Base-by-base conservation (phyloP, 2,329 filamentous ascomycete genomes). In the Hypoxylon sp. region DNA sequence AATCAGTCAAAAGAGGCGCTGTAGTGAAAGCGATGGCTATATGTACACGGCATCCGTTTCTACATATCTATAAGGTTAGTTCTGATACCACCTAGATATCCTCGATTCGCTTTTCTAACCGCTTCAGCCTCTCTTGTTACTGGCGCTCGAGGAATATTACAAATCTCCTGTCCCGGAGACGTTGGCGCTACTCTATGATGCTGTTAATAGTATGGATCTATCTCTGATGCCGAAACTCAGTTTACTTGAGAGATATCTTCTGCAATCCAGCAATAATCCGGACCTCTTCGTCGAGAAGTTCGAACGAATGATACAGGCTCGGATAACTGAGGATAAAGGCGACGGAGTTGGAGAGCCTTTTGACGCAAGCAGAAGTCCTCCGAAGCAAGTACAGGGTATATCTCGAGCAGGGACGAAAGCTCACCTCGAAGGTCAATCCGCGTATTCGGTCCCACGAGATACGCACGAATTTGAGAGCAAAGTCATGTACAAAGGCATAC, bases 1-100 rank as follows among this genome's bases (percentile, higher is more conserved):
- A 93, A 77, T 92, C 91, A 19, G 93, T 93, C 52, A 97, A 96
- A 81, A 91, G 96, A 86, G 96, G 96, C 65, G 96, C 96, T 19
- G 87, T 98, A 54, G 95, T 98, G 65, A 98, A 98, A 79, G 94
- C 96, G 46, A 99, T 99, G 96, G 96, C 96, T 31, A 98, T 99
- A 74, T 99, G 96, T 84, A 99, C 96, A 6, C 87, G 96, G 47
- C 96, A 99, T 84, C 94, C 96, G 2, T 99, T 99, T 81, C 83
- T 99, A 73, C 96, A 99, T 81, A 99, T 99, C 71, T 99, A 99
- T 84, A 99, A 99, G 87, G 92, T 92, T 79, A 73, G 84, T 78
- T 39, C 46, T 5, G 26, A 3, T 44, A 5, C 58, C 31, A 17
- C 31, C 42, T 47, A 29, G 29, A 33, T 42, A 17, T 11, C 55